Evolutionary conservation across 495 filamentous ascomycete genomes (phyloP).

Genomic region (Friedmanniomyces simplex): DNA sequence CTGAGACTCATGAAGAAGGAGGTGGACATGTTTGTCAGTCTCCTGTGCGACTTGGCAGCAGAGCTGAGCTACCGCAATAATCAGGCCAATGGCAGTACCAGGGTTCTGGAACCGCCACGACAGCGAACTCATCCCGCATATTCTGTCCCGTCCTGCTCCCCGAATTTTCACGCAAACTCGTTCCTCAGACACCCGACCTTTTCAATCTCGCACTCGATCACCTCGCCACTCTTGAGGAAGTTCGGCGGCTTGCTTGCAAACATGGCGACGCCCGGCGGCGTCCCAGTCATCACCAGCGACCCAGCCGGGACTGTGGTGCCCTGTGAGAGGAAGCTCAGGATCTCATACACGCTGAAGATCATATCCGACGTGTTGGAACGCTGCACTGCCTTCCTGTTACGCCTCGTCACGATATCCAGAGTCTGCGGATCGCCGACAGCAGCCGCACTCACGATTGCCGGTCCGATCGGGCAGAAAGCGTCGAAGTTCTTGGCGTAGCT

Average conservation of each 20-base stretch:
- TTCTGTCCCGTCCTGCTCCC: no score
- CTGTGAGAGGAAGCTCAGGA: slow-evolving; percentile 28
- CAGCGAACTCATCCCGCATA: no score
- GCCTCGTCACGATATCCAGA: slow-evolving; percentile 26
- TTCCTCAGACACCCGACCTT: slow-evolving; percentile 1
- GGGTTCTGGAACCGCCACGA: no score
- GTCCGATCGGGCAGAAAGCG: slow-evolving; percentile 39
- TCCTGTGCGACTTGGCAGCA: no score
- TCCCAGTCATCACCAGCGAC: slow-evolving; percentile 34
- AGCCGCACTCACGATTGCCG: slow-evolving; percentile 27
- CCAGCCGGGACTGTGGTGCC: slow-evolving; percentile 26
- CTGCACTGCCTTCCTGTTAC: slow-evolving; percentile 36
- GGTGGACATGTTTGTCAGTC: no score
- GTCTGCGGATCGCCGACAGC: slow-evolving; percentile 14
- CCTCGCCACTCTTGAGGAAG: slow-evolving; percentile 32
- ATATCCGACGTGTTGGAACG: slow-evolving; percentile 27
- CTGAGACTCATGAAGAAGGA: no score
- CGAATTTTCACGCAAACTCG: neutral
- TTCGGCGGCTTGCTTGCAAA: slow-evolving; percentile 25
- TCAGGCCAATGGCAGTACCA: neutral
- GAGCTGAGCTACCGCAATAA: no score
- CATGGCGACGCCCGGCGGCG: slow-evolving; percentile 33
- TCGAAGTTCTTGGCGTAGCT: slow-evolving; percentile 40
- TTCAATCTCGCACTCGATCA: slow-evolving; percentile 6
- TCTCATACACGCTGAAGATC: slow-evolving; percentile 27